Conservation (phyloP, 1,284 basidiomycete genomes). For the Ustilago bromivora region DNA sequence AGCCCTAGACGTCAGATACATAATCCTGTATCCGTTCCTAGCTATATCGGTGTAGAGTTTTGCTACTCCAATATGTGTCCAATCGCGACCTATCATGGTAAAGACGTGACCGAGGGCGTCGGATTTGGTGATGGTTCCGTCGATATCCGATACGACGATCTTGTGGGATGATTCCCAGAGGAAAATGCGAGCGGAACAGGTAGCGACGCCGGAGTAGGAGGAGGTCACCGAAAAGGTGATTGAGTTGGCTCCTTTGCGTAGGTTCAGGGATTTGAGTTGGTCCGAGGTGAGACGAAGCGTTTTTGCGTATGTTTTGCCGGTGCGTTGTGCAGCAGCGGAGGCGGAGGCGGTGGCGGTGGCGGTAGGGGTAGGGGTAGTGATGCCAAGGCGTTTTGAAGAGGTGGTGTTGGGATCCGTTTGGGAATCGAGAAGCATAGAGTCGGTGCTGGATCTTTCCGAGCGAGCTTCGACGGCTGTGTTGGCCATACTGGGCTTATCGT, state of each 20-base stretch:
- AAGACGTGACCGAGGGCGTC: constrained; percentile 98
- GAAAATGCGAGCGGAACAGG: constrained; percentile 91
- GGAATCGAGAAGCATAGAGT: constrained; percentile 44
- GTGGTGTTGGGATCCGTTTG: constrained; percentile 12
- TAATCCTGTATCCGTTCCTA: constrained; percentile 96
- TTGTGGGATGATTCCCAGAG: constrained; percentile 91
- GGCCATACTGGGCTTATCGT: background rate
- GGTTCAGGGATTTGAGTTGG: constrained; percentile 78
- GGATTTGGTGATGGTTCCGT: constrained; percentile 95
- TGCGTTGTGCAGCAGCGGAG: constrained; percentile 11
- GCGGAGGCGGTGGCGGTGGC: background rate
- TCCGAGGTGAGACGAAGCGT: constrained; percentile 87
- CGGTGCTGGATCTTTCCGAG: constrained; percentile 48
- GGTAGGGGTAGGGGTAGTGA: background rate
- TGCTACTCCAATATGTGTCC: constrained; percentile 98
- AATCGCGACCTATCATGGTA: constrained; percentile 98
- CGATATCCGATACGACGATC: constrained; percentile 96
- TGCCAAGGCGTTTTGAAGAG: background rate
- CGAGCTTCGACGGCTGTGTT: constrained; percentile 26
- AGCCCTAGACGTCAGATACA: constrained; percentile 97
- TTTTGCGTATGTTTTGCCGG: constrained; percentile 83
- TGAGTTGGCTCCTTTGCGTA: constrained; percentile 89
- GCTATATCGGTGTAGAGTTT: constrained; percentile 96
- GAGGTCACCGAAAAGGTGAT: constrained; percentile 89
- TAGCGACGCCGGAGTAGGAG: constrained; percentile 84